Evolutionary conservation across 768 basidiomycete species (phyloP), one percentile per base, ranked within the genome.

Genomic region (Boletales sp.): DNA sequence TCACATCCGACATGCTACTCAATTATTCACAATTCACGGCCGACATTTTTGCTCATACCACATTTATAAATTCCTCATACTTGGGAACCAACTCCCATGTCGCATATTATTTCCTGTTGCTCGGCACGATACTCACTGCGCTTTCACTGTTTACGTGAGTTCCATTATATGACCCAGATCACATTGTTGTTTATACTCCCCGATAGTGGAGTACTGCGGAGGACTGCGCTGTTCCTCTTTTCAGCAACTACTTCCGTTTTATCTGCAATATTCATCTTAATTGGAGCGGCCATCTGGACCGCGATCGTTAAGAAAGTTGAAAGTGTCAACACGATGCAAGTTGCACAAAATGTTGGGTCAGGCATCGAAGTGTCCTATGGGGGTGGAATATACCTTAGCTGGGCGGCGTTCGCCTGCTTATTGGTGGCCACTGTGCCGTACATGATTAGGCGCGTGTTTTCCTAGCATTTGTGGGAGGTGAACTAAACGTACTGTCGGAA

Each of bases 261-360:
- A 15, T 81, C 82, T 30, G 79, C 79, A 47, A 39, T 86, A 11
- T 74, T 88, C 46, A 64, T 90, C 41, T 73, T 92, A 43, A 80
- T 85, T 37, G 86, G 81, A 21, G 82, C 83, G 14, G 76, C 80
- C 40, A 82, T 90, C 51, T 92, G 90, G 90, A 90, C 90, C 5
- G 77, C 82, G 40, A 73, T 89, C 44, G 74, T 91, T 44, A 78
- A 82, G 56, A 85, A 83, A 59, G 72, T 78, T 1, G 72, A 82
- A 59, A 68, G 70, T 14, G 72, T 91, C 54, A 90, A 90, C 59
- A 61, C 68, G 25, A 56, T 80, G 51, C 55, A 76, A 31, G 67
- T 84, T 43, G 70, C 70, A 3, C 60, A 62, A 37, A 60, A 69
- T 25, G 61, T 76, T 17, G 66, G 76, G 4, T 63, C 89, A 32